phyloP scores from a whole-genome alignment of 495 filamentous ascomycete genomes.

The Penicillium pancosmium region DNA sequence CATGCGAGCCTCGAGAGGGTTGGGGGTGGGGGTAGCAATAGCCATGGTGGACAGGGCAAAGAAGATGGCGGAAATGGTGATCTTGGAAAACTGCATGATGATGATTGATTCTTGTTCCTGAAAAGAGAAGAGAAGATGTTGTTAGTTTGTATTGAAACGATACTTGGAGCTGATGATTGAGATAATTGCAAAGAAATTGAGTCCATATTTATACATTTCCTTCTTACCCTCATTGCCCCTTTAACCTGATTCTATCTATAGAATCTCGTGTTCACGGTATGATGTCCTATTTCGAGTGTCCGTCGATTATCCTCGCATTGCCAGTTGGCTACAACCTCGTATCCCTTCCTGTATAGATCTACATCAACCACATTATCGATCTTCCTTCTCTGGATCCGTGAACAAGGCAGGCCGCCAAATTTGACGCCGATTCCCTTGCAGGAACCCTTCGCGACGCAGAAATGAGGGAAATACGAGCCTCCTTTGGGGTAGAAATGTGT shows the following conservation, averaged over 20 bases:
- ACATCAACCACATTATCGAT: not conserved
- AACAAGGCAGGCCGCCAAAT: not conserved
- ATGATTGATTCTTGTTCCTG: not conserved
- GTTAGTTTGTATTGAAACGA: not conserved
- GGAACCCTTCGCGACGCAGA: no score
- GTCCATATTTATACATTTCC: conserved; percentile 6
- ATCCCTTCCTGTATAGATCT: not conserved
- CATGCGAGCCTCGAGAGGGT: conserved; percentile 6
- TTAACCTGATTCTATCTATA: conserved; percentile 3
- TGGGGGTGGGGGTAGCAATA: not conserved
- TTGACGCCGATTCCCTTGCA: not conserved
- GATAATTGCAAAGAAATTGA: not conserved
- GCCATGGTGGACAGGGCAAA: conserved; percentile 4
- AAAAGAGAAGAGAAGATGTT: not conserved
- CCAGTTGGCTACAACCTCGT: not conserved
- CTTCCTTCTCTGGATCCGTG: not conserved
- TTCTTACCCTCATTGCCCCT: not conserved
- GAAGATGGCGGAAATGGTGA: not conserved
- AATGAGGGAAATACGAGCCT: not conserved
- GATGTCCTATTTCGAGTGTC: not conserved
- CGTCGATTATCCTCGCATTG: not conserved
- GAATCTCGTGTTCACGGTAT: not conserved
- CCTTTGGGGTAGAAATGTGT: not conserved
- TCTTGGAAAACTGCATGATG: conserved; percentile 6
- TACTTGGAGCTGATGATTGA: conserved; percentile 1